Conservation (phyloP, 768 basidiomycete genomes). For the Clavaria fumosa region DNA sequence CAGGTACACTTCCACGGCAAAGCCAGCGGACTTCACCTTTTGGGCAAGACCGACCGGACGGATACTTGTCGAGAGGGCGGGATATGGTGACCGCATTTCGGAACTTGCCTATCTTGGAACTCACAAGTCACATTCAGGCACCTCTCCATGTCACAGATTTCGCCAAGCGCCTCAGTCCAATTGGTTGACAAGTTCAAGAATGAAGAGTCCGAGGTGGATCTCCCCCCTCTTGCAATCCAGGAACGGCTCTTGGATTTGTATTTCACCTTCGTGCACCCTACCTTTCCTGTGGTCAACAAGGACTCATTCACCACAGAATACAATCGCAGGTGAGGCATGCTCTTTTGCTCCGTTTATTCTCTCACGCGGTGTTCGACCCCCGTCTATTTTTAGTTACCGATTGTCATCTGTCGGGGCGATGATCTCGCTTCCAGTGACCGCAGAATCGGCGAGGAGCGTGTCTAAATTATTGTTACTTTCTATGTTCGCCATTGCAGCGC, state of each 20-base stretch:
- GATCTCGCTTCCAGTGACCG: too few species aligned
- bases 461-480: constrained; percentile 59
- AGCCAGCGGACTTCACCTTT: constrained; percentile 58
- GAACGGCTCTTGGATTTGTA: constrained; percentile 58
- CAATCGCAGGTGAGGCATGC: constrained; percentile 27
- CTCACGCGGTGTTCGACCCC: neutral
- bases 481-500: constrained; percentile 70
- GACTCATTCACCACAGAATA: constrained; percentile 52
- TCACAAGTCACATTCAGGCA: too few species aligned
- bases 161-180: too few species aligned
- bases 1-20: constrained; percentile 78
- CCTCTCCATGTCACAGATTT: too few species aligned
- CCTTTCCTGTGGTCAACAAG: constrained; percentile 71
- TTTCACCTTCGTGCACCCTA: constrained; percentile 73
- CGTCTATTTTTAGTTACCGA: neutral
- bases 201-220: constrained; percentile 25
- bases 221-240: constrained; percentile 52
- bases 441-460: constrained; percentile 44
- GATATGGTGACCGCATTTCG: constrained; percentile 45
- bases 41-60: constrained; percentile 48
- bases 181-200: too few species aligned
- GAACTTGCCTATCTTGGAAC: too few species aligned
- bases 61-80: constrained; percentile 57
- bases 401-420: neutral
- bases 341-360: neutral